A percentile compares a stretch with the other conserved stretches of the same genome.
phyloP scores from a whole-genome alignment of 208 protist species.

The Entamoeba histolytica region DNA sequence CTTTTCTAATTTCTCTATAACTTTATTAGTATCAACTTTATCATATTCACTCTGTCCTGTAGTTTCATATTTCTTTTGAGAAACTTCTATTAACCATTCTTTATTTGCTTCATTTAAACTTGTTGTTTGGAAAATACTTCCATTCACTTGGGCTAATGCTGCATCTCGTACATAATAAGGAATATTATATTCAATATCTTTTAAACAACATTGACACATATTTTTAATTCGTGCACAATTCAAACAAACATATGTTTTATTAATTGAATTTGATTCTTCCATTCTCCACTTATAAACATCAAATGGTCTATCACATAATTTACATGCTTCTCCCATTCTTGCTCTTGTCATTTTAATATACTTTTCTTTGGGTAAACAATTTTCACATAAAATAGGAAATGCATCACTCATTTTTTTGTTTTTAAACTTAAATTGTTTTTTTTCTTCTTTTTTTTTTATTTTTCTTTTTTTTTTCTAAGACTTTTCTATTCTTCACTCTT shows the following conservation, averaged over 20 bases:
- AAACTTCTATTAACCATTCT: background rate
- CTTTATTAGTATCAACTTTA: background rate
- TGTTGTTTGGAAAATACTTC: background rate
- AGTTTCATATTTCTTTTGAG: background rate
- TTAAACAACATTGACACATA: conserved; percentile 54
- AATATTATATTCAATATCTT: conserved; percentile 54
- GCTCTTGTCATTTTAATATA: conserved; percentile 53
- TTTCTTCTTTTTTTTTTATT: no score
- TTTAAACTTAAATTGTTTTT: background rate
- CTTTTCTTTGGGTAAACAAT: conserved; percentile 52
- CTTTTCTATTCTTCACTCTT: no score
- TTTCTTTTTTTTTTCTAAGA: no score
- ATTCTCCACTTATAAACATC: conserved; percentile 48
- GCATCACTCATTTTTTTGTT: background rate
- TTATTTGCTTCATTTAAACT: background rate
- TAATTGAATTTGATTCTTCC: conserved; percentile 30
- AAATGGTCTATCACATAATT: conserved; percentile 32
- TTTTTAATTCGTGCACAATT: conserved; percentile 58
- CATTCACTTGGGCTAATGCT: conserved; percentile 11
- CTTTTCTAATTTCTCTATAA: background rate
- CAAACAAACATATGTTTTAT: conserved; percentile 55
- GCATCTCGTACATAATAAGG: conserved; percentile 52
- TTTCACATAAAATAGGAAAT: conserved; percentile 58
- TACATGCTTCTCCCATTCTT: conserved; percentile 19
- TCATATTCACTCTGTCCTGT: background rate